Conservation (phyloP, 2,329 filamentous ascomycete genomes). For the Ceratocystis papillata region DNA sequence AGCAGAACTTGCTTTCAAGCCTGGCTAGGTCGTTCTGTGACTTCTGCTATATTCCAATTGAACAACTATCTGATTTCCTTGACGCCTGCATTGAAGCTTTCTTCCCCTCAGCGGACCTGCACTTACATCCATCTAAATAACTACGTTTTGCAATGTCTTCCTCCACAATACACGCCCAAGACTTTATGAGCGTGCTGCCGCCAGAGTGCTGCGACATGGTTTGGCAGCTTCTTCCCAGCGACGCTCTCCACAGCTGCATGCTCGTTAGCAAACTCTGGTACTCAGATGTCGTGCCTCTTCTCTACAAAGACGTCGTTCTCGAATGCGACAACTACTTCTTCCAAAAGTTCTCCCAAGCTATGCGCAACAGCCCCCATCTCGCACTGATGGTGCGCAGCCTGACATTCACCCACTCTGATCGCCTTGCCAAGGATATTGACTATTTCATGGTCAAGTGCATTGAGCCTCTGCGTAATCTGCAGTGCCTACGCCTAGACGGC, state of each 20-base stretch:
- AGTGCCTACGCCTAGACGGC: conserved; percentile 13
- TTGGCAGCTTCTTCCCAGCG: conserved; percentile 14
- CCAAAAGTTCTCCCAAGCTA: conserved; percentile 21
- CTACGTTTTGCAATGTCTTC: not conserved
- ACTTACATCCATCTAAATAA: conserved; percentile 11
- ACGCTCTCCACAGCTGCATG: conserved; percentile 9
- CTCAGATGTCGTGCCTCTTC: conserved; percentile 13
- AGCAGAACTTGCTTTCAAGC: not conserved
- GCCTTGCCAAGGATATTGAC: conserved; percentile 6
- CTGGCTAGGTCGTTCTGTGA: not conserved
- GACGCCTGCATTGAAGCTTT: not conserved
- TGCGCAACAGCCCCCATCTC: conserved; percentile 18
- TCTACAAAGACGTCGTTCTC: conserved; percentile 20
- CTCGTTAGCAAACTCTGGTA: conserved; percentile 13
- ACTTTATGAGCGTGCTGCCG: conserved; percentile 16
- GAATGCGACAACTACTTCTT: conserved; percentile 22
- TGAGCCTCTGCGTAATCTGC: conserved; percentile 19
- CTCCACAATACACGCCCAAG: conserved; percentile 15
- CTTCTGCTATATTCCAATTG: not conserved
- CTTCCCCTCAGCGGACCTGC: not conserved
- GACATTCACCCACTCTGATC: conserved; percentile 4
- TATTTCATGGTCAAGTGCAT: conserved; percentile 22
- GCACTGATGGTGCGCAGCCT: conserved; percentile 19
- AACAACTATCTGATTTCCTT: not conserved
- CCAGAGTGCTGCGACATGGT: conserved; percentile 20